Base-by-base conservation (phyloP, 805 yeast species). In the Nakazawaea anatomiae region DNA sequence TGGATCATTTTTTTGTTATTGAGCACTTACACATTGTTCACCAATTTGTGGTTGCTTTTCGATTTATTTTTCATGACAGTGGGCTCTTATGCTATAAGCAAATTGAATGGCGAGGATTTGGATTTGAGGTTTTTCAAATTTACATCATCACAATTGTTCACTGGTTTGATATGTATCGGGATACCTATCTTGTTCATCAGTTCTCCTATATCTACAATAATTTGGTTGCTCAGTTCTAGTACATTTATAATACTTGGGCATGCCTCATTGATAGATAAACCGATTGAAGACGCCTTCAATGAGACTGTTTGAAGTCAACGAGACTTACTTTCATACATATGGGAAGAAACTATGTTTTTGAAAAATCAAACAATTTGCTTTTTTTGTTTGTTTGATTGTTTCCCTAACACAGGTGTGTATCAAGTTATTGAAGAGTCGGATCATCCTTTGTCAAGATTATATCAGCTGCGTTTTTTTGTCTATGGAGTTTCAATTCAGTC, bases 211-310 rank as follows among this genome's bases (percentile, higher is more conserved):
- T 79, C 92, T 48, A 87, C 97, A 4, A 67, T 94, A 67, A 76
- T 94, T 74, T 94, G 98, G 98, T 79, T 92, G 58, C 77, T 87
- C 58, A 94, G 96, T 59, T 87, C 96, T 12, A 84, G 94, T 39
- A 85, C 85, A 30, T 85, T 85, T 45, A 67, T 86, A 38, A 87
- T 92, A 40, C 71, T 90, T 44, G 77, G 89, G 3, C 99, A 94
- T 68, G 99, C 97, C 44, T 75, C 91, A 3, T 73, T 92, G 55
- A 76, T 94, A 80, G 98, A 94, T 64, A 94, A 92, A 71, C 99
- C 99, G 25, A 84, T 91, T 54, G 98, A 94, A 71, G 83, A 92
- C 39, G 91, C 92, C 18, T 94, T 92, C 64, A 94, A 90, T 63
- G 97, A 89, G 65, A 58, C 59, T 44, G 77, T 32, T 32, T 32